Evolutionary conservation across 2,329 filamentous ascomycete genomes (phyloP), one percentile per base, ranked within the genome.

Genomic region (Exophiala aquamarina): DNA sequence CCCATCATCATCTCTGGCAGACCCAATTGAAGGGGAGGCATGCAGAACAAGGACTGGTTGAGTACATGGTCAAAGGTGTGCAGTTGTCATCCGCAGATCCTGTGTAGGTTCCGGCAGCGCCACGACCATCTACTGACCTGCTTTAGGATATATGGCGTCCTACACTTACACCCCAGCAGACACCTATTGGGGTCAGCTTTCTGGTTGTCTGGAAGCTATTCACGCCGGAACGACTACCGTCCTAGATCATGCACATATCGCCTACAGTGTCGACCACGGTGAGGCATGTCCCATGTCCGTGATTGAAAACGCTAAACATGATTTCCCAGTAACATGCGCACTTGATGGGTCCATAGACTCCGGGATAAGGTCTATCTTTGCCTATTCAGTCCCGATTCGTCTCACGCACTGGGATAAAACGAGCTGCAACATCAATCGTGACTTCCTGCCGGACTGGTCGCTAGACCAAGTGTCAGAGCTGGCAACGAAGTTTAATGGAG

Each of bases 1-100:
- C 61, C n/a, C 60, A 65, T 34, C 50, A 68, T 36, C 73, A 75
- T 55, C 55, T 70, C 8, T 75, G 70, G 70, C 69, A 73, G 50
- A 68, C 66, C 1, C 61, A 66, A 34, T 51, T 68, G 35, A 70
- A 68, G 47, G 66, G 67, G 4, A 54, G 63, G 21, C 67, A 70
- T 61, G 62, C 61, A 1, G 58, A 71, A 44, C 49, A 74, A 5
- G 56, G 63, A 6, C 51, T 75, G 18, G 34, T 73, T 2, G 61
- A 70, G 13, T 74, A 74, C 49, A 61, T 72, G 58, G 52, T 63
- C 4, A 55, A 61, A 36, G 69, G 69, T 71, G 48, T 33, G 50
- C 31, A 18, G 14, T 9, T 38, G 13, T 3, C 14, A 14, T 31
- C 15, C 3, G 14, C 10, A 13, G 23, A 9, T 38, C 23, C 15